A percentile compares a stretch with the other conserved stretches of the same genome.
phyloP scores from a whole-genome alignment of 805 yeast species.

The Danielia reshetovae region DNA sequence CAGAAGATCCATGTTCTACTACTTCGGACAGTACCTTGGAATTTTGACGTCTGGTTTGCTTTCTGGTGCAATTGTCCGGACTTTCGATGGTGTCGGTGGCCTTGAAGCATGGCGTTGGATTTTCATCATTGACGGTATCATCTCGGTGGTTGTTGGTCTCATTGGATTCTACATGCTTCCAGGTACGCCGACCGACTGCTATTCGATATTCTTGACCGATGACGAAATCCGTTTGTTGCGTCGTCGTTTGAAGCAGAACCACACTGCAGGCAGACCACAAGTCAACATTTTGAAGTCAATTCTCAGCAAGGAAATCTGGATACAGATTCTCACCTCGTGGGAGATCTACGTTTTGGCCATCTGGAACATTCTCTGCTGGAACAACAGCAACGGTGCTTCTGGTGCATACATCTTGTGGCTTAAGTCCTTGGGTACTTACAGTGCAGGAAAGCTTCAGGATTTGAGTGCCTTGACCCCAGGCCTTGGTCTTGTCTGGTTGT shows the following conservation, averaged over 20 bases:
- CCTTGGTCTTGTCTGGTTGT: conserved; percentile 37
- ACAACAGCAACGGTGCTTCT: conserved; percentile 51
- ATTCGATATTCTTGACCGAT: conserved; percentile 15
- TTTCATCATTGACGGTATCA: conserved; percentile 15
- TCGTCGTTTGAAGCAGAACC: conserved; percentile 16
- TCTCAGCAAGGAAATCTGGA: conserved; percentile 41
- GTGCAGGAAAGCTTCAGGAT: conserved; percentile 31
- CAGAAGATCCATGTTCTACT: conserved; percentile 24
- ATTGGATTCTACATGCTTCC: conserved; percentile 19
- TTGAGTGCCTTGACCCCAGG: conserved; percentile 46
- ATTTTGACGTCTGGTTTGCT: conserved; percentile 26
- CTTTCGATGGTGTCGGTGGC: conserved; percentile 10
- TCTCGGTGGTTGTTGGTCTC: conserved; percentile 14
- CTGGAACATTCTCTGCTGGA: conserved; percentile 59
- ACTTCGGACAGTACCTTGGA: conserved; percentile 27
- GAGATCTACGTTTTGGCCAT: conserved; percentile 54
- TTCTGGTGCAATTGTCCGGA: conserved; percentile 19
- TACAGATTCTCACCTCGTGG: conserved; percentile 50
- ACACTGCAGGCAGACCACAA: conserved; percentile 16
- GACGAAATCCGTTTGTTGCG: conserved; percentile 33
- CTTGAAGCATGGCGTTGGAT: conserved; percentile 18
- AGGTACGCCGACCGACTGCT: conserved; percentile 17
- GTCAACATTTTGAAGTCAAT: conserved; percentile 13
- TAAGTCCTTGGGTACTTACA: conserved; percentile 19
- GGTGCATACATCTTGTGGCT: conserved; percentile 65